Evolutionary conservation across 129 eudicot species (phyloP), one percentile per base, ranked within the genome.

Genomic region (Centrapalus pauciflorus): DNA sequence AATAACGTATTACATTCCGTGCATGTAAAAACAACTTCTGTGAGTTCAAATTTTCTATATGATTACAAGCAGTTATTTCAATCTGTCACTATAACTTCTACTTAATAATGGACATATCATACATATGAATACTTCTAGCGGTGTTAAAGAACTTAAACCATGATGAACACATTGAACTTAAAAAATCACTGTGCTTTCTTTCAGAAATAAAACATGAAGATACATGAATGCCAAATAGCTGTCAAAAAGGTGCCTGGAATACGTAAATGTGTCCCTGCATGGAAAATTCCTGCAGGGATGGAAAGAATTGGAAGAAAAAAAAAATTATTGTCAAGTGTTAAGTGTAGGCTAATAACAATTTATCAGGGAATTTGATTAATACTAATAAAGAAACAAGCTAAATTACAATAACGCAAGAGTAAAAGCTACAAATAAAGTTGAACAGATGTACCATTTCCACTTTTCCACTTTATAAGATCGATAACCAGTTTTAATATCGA

Each of bases 391-490:
- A 37, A 68, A 35, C 23, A 54, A 55, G 54, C 64, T 4, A 51
- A 67, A 23, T 16, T 37, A 55, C 37, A 26, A 38, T 55, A 69
- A 66, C 6, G 54, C 16, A 38, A 66, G 55, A 37, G 26, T 61
- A 34, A 37, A 55, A 64, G 37, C 27, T 16, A 55, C 37, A 61
- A 24, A 35, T 26, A 58, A 46, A 69, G 64, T 29, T 46, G 71
- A 60, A 41, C 20, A 62, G 54, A 24, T 76, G 48, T 89, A 94
- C 99, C 99, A 45, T 76, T 75, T 76, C 80, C 81, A 35, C 30
- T 66, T 81, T 86, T 86, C 99, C 99, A 94, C 62, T 78, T 81
- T 57, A 94, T 65, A 37, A 94, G 78, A 59, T 81, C 71, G 26
- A 76, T 60, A 21, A 89, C 75, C 69, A 89, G 50, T 34, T 81